Evolutionary conservation across 1,139 yeast species (phyloP), one percentile per base, ranked within the genome.

Genomic region (Taiozyma sp.): DNA sequence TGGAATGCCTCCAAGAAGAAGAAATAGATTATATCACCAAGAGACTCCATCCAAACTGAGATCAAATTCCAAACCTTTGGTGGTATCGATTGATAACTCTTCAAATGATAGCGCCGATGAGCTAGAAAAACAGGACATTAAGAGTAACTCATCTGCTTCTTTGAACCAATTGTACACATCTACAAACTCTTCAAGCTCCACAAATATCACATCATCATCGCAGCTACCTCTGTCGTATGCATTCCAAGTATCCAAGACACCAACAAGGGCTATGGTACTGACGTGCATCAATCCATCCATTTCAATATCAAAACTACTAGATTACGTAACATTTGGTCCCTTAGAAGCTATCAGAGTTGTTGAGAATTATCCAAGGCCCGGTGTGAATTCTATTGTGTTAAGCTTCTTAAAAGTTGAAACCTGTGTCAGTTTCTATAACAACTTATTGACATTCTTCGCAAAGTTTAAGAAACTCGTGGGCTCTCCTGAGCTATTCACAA

Each of bases 401-500:
- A 70, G 76, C 19, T 76, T 76, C 54, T 56, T 73, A 22, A 78
- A 75, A 57, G 63, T 63, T 57, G 75, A 66, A 65, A 75, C 60
- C 57, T 79, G 77, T 58, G 69, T 63, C 61, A 75, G 58, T 65
- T 83, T 73, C 62, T 83, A 66, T 71, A 72, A 68, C 62, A 74
- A 64, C 55, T 68, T 59, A 46, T 70, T 61, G 70, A 83, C 53
- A 65, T 73, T 54, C 66, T 71, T 62, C 66, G 74, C 69, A 68
- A 80, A 64, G 58, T 72, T 66, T 57, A 78, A 69, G 63, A 70
- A 64, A 55, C 69, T 62, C 57, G 71, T 69, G 48, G 73, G 60
- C 51, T 83, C 74, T 46, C 74, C 76, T 29, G 69, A 71, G 8
- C 63, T 82, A 47, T 66, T 70, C 46, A 74, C 90, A 41, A 84